Conservation (phyloP, 495 filamentous ascomycete genomes). For the Xylaria bambusicola region DNA sequence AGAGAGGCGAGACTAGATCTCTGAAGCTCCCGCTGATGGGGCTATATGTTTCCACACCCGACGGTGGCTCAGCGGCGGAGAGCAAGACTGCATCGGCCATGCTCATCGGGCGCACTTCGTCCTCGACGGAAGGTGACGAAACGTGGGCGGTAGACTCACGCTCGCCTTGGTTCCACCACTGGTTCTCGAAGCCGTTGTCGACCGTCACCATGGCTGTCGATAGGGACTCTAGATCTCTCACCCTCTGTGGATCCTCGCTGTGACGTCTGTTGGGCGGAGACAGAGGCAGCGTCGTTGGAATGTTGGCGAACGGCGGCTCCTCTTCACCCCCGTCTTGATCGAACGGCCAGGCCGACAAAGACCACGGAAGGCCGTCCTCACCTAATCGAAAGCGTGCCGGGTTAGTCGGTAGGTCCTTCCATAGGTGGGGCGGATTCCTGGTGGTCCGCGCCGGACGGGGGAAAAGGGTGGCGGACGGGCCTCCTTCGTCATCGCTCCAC, state of each 20-base stretch:
- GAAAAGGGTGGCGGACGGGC: slow-evolving; percentile 26
- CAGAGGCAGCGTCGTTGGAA: slow-evolving; percentile 24
- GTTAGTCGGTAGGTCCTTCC: slow-evolving; percentile 42
- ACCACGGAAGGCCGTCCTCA: slow-evolving; percentile 49
- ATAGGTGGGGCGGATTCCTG: slow-evolving; percentile 24
- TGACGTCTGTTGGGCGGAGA: slow-evolving; percentile 17
- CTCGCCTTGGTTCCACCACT: slow-evolving; percentile 51
- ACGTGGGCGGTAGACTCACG: slow-evolving; percentile 29
- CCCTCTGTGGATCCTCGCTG: slow-evolving; percentile 29
- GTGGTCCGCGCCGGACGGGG: slow-evolving; percentile 12
- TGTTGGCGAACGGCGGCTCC: slow-evolving; percentile 16
- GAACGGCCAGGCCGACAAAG: slow-evolving; percentile 37
- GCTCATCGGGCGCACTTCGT: slow-evolving; percentile 13
- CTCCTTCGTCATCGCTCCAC: slow-evolving; percentile 37
- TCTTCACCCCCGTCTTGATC: slow-evolving; percentile 14
- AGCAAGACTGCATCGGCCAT: slow-evolving; percentile 25
- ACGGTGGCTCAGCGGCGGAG: slow-evolving; percentile 22
- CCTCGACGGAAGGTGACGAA: slow-evolving; percentile 13
- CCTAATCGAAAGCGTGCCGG: slow-evolving; percentile 47
- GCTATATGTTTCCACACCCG: slow-evolving; percentile 9
- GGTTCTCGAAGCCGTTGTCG: slow-evolving; percentile 54
- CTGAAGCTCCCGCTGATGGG: neutral
- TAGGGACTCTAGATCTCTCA: slow-evolving; percentile 47
- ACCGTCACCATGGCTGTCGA: slow-evolving; percentile 59
- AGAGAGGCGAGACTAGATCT: slow-evolving; percentile 16